Conservation (phyloP, 2,329 filamentous ascomycete genomes). For the Nemania sp. region DNA sequence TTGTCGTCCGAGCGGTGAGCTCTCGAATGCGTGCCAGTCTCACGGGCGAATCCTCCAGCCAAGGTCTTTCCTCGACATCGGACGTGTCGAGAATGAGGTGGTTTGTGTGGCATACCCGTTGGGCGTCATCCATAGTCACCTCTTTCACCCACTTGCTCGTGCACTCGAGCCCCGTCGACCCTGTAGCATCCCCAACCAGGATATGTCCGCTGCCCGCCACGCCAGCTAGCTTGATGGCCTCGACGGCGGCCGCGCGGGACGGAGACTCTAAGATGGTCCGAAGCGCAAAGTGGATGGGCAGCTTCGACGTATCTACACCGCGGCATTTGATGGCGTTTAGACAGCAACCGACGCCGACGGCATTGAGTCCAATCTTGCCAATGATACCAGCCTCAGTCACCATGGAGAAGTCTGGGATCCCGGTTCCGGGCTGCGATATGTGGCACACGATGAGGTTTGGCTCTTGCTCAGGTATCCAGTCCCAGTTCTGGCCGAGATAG, state of each 20-base stretch:
- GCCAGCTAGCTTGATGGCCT: constrained; percentile 56
- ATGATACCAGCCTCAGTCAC: constrained; percentile 71
- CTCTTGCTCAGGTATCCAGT: constrained; percentile 66
- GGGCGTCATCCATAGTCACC: constrained; percentile 46
- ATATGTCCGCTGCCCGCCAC: constrained; percentile 65
- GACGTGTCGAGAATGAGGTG: constrained; percentile 54
- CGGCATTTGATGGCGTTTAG: constrained; percentile 72
- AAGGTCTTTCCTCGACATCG: constrained; percentile 49
- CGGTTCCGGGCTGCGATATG: constrained; percentile 56
- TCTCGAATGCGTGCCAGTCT: constrained; percentile 46
- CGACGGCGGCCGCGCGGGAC: constrained; percentile 60
- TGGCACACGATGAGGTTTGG: constrained; percentile 62
- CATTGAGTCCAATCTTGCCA: constrained; percentile 75
- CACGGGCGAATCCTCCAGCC: constrained; percentile 49
- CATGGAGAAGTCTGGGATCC: constrained; percentile 62
- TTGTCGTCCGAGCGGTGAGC: constrained; percentile 38
- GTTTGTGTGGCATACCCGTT: constrained; percentile 58
- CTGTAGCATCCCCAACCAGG: constrained; percentile 59
- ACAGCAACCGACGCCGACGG: constrained; percentile 66
- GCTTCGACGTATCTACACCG: constrained; percentile 62
- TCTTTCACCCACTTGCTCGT: constrained; percentile 49
- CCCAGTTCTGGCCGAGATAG: constrained; percentile 70
- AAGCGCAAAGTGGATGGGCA: constrained; percentile 73
- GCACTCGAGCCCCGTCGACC: constrained; percentile 61
- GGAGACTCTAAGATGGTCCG: constrained; percentile 65